phyloP scores from a whole-genome alignment of 2,329 filamentous ascomycete genomes.

The Phaeoacremonium minimum region DNA sequence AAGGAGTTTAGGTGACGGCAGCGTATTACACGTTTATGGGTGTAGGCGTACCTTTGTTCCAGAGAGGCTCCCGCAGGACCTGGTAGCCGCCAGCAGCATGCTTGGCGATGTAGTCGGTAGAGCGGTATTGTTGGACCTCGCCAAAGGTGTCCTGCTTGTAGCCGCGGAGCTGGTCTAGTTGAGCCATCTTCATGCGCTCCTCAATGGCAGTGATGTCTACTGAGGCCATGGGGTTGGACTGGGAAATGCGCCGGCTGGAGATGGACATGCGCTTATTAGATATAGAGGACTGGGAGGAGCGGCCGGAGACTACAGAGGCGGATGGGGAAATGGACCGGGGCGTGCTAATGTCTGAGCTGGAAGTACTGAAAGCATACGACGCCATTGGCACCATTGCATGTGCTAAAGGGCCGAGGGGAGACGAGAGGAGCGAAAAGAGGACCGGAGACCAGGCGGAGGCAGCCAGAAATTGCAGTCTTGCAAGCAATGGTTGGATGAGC shows the following conservation, averaged over 20 bases:
- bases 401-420: slow-evolving; percentile 11
- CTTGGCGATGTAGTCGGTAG: slow-evolving; percentile 50
- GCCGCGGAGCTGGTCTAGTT: slow-evolving; percentile 56
- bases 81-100: slow-evolving; percentile 54
- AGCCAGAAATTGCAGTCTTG: no score
- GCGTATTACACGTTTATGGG: no score
- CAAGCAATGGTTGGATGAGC: no score
- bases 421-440: slow-evolving; percentile 11
- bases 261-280: slow-evolving; percentile 48
- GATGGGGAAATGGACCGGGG: slow-evolving; percentile 50
- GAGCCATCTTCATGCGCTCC: slow-evolving; percentile 55
- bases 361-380: slow-evolving; percentile 39
- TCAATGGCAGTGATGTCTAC: slow-evolving; percentile 54
- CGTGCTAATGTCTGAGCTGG: slow-evolving; percentile 45
- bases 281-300: slow-evolving; percentile 45
- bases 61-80: slow-evolving; percentile 56
- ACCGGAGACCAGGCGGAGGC: no score
- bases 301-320: slow-evolving; percentile 39
- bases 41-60: slow-evolving; percentile 56
- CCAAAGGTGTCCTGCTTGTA: slow-evolving; percentile 53
- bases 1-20: no score
- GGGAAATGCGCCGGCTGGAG: slow-evolving; percentile 43
- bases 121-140: slow-evolving; percentile 48
- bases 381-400: slow-evolving; percentile 32
- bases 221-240: slow-evolving; percentile 51